A percentile compares a stretch with the other conserved stretches of the same genome.
Conservation (phyloP, 495 filamentous ascomycete genomes). For the Chaetomium tenue region DNA sequence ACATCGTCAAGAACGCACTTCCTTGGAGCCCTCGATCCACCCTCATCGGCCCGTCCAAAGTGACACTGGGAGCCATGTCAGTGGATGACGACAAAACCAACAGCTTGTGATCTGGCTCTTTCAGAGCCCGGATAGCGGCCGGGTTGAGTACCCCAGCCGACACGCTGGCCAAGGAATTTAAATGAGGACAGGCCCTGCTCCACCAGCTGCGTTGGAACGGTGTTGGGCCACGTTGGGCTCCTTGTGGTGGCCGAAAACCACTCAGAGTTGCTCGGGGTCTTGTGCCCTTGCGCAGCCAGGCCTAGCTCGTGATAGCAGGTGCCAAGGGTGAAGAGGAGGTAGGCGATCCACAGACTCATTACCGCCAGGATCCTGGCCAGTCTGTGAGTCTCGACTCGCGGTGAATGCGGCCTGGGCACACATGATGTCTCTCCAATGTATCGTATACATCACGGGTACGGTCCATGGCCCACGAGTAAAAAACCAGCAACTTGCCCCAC, state of each 20-base stretch:
- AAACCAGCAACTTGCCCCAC: not conserved
- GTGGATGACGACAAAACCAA: not conserved
- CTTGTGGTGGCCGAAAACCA: not conserved
- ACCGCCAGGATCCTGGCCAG: not conserved
- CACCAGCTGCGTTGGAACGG: not conserved
- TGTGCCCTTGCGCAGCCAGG: not conserved
- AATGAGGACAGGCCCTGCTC: not conserved
- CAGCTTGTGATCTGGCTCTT: not conserved
- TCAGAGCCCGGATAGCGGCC: not conserved
- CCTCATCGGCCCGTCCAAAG: not conserved
- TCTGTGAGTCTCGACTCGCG: not conserved
- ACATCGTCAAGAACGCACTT: not conserved
- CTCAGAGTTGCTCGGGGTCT: not conserved
- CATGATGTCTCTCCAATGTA: not conserved
- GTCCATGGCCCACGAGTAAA: not conserved
- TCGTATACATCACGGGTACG: not conserved
- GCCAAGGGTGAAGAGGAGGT: not conserved
- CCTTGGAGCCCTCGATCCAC: not conserved
- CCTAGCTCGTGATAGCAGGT: not conserved
- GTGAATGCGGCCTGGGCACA: not conserved
- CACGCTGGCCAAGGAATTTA: not conserved
- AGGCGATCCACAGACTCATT: not conserved
- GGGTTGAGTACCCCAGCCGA: not conserved
- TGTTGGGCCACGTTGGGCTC: not conserved
- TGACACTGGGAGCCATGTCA: not conserved